Conservation (phyloP, 257 asterid species). For the Osmanthus fragrans region DNA sequence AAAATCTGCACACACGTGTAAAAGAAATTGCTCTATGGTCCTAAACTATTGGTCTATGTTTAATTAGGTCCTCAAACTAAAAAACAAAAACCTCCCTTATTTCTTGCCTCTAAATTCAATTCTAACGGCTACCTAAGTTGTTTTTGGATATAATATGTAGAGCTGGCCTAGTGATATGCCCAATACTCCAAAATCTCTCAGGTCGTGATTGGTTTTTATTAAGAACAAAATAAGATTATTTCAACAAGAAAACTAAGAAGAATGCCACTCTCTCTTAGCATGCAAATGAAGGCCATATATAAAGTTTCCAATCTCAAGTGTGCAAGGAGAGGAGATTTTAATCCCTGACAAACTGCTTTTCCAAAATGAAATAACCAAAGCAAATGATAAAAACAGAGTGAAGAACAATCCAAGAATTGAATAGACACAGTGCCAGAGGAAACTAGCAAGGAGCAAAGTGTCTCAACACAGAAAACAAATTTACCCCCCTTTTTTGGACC, state of each 20-base stretch:
- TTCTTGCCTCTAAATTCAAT: too few species aligned
- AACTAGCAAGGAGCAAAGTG: conserved; percentile 17
- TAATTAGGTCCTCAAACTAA: too few species aligned
- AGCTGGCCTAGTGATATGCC: neutral
- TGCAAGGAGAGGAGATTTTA: neutral
- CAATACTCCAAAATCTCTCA: neutral
- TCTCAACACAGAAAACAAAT: conserved; percentile 1
- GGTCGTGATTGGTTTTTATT: neutral
- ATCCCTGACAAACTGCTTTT: neutral
- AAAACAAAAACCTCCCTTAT: too few species aligned
- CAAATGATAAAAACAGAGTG: neutral
- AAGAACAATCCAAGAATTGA: neutral
- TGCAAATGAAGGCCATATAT: neutral
- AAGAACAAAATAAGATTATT: neutral
- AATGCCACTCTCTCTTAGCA: neutral
- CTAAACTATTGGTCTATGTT: too few species aligned
- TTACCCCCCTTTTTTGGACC: conserved; percentile 16
- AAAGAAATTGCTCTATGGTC: too few species aligned
- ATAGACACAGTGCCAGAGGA: conserved; percentile 17
- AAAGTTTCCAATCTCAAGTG: neutral
- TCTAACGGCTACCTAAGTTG: too few species aligned
- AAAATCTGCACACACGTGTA: too few species aligned
- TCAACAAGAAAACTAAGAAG: neutral
- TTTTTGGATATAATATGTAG: too few species aligned
- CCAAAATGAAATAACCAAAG: neutral